Base-by-base conservation (phyloP, 2,329 filamentous ascomycete genomes). In the Aspergillus cejpii region DNA sequence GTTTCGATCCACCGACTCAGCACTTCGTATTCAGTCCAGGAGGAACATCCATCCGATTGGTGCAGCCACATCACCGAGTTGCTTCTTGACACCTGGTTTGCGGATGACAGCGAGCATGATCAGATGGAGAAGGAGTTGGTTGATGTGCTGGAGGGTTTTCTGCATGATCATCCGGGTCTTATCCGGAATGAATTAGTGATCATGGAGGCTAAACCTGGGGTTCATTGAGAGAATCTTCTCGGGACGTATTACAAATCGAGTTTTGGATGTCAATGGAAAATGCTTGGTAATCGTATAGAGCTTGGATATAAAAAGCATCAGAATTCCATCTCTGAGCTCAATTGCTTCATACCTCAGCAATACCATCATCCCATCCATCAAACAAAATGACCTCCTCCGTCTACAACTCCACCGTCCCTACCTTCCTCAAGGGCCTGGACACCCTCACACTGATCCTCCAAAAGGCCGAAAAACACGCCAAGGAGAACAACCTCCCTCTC, bases 381-480 rank as follows among this genome's bases (percentile, higher is more conserved):
- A 15, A 8, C 28, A 31, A 17, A 34, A 34, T 34, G 31, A 34
- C 44, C 33, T 17, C 43, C 14, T 45, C 50, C 29, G 49, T 63
- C 28, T 62, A 61, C 63, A 59, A 64, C 15, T 49, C 66, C 45
- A 63, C 61, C 45, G 57, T 78, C 47, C 63, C 66, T 1, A 58
- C 70, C 39, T 62, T 74, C 52, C 64, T 74, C 55, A 56, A 58
- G 14, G 63, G 63, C 44, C 62, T 78, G 19, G 64, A 67, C 3
- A 70, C 67, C 44, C 64, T 75, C 23, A 53, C 61, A 14, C 50
- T 56, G 36, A 57, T 75, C 48, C 68, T 79, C 47, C 56, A 64
- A 27, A 73, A 74, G 52, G 74, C 58, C 44, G 65, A 71, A 48
- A 49, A 59, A 3, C 66, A 70, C 48, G 65, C 64, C 44, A 57